Evolutionary conservation across 129 eudicot genomes (phyloP), one percentile per base, ranked within the genome.

Genomic region (Artemisia argyi): DNA sequence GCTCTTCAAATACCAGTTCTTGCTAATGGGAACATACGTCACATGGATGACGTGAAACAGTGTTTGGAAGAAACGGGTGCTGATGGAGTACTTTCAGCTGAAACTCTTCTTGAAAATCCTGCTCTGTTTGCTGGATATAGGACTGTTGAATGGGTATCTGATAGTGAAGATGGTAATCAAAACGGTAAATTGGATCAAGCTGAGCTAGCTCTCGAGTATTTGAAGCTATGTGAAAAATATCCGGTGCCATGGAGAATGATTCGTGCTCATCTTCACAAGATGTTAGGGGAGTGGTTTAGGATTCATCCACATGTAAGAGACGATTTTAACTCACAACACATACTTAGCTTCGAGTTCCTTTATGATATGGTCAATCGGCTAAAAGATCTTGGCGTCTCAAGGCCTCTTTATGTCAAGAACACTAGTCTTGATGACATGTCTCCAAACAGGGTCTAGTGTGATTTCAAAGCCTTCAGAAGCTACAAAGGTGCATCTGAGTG

Each of bases 181-280:
- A 83, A 86, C 11, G 88, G 78, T 49, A 73, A 84, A 13, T 18
- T 94, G 66, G 98, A 94, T 63, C 97, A 87, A 72, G 97, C 81
- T 18, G 89, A 83, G 6, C 77, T 94, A 53, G 44, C 85, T 70
- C 80, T 88, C 1, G 96, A 94, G 26, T 90, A 94, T 79, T 73
- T 94, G 79, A 84, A 88, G 77, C 72, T 90, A 2, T 90, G 99
- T 53, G 99, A 94, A 79, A 59, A 82, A 20, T 73, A 94, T 75
- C 94, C 99, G 0, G 97, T 94, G 61, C 94, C 99, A 7, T 90
- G 97, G 97, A 84, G 97, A 69, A 94, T 94, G 91, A 81, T 94
- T 7, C 89, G 96, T 15, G 78, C 93, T 11, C 99, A 90, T 30
- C 81, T 86, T 69, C 97, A 88, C 54, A 86, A 86, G 85, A 64